These are phyloP conservation scores for Pyrus bretschneideri DNA, from an alignment of 306 rosid species.

Conservation along the genomic window DNA sequence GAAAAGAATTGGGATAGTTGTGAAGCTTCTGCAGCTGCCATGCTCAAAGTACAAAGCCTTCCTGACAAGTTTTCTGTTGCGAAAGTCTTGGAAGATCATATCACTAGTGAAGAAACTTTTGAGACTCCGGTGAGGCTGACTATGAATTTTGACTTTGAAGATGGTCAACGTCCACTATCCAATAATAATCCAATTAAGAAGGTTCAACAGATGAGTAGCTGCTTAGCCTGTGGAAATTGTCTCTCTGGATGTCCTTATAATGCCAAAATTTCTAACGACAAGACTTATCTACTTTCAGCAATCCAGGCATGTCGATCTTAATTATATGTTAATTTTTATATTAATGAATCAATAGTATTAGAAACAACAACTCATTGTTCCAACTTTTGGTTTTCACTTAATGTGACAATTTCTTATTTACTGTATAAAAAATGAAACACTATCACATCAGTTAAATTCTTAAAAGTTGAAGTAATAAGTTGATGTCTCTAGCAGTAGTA, in stretches of 20 bases:
- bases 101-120: slow-evolving; percentile 6
- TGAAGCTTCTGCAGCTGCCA: slow-evolving; percentile 29
- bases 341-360: too few relatives aligned
- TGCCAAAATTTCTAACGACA: slow-evolving; percentile 26
- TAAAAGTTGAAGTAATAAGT: too few relatives aligned
- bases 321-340: neutral
- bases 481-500: too few relatives aligned
- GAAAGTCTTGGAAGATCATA: slow-evolving; percentile 16
- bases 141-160: slow-evolving; percentile 28
- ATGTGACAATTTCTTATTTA: too few relatives aligned
- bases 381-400: too few relatives aligned
- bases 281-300: slow-evolving; percentile 19
- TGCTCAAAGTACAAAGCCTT: slow-evolving; percentile 20
- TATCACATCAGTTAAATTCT: too few relatives aligned
- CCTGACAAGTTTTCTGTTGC: slow-evolving; percentile 20
- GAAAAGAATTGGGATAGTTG: slow-evolving; percentile 25
- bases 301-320: slow-evolving; percentile 16
- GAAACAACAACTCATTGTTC: too few relatives aligned
- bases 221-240: slow-evolving; percentile 30
- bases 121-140: slow-evolving; percentile 19
- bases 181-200: neutral
- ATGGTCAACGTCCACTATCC: neutral
- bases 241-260: slow-evolving; percentile 35
- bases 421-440: too few relatives aligned
- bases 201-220: neutral